These are phyloP conservation scores for Cryptococcus maquisensis DNA, from an alignment of 1,284 basidiomycete species.

Conservation along the genomic window DNA sequence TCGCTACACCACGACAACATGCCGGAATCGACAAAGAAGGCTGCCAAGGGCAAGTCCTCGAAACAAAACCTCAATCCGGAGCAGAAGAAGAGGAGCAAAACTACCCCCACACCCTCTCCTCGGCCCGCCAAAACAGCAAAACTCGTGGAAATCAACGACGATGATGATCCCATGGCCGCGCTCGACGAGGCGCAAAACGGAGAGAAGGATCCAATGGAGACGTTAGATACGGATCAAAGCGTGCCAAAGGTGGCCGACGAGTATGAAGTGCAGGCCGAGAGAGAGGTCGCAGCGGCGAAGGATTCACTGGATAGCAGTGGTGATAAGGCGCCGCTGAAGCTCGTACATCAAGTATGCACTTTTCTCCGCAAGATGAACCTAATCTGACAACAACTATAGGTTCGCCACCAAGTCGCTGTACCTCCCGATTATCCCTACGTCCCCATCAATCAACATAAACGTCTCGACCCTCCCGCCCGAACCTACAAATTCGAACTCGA, in stretches of 20 bases:
- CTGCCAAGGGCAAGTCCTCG: too few relatives aligned
- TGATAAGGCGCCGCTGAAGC: slow-evolving; percentile 52
- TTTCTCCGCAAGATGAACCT: background rate
- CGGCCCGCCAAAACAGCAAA: slow-evolving; percentile 22
- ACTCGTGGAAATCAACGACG: slow-evolving; percentile 12
- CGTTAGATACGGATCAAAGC: slow-evolving; percentile 15
- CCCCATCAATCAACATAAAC: slow-evolving; percentile 87
- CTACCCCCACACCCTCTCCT: slow-evolving; percentile 4
- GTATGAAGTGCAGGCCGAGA: slow-evolving; percentile 81
- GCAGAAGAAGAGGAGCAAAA: slow-evolving; percentile 16
- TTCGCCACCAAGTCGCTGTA: slow-evolving; percentile 85
- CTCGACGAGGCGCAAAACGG: slow-evolving; percentile 5
- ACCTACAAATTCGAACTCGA: slow-evolving; percentile 96
- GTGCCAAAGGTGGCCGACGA: slow-evolving; percentile 75
- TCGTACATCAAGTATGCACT: slow-evolving; percentile 41
- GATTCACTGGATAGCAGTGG: slow-evolving; percentile 62
- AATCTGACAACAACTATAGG: background rate
- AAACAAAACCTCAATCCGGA: slow-evolving; percentile 4
- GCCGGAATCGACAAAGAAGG: too few relatives aligned
- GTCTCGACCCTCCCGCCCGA: slow-evolving; percentile 82
- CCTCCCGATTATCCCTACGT: slow-evolving; percentile 88
- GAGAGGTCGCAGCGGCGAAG: slow-evolving; percentile 78
- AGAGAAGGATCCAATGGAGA: slow-evolving; percentile 25
- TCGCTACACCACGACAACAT: background rate
- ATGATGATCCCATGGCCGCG: slow-evolving; percentile 24